A percentile compares a stretch with the other conserved stretches of the same genome.
phyloP scores from a whole-genome alignment of 306 rosid genomes.

The Inga laurina region DNA sequence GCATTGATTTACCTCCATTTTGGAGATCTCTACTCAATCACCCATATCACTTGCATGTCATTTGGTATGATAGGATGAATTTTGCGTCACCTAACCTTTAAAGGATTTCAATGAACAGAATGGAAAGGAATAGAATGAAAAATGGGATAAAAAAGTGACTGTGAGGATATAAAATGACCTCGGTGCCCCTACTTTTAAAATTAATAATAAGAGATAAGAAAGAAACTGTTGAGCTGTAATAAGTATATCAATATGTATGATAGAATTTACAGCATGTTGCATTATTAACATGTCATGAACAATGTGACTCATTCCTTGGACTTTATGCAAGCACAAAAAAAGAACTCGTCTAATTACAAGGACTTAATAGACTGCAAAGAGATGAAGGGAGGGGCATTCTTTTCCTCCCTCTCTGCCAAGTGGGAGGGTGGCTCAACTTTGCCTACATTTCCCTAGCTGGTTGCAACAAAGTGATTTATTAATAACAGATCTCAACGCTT shows the following conservation, averaged over 20 bases:
- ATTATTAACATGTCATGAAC: background rate
- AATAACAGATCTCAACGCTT: background rate
- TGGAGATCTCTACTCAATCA: background rate
- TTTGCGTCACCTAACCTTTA: background rate
- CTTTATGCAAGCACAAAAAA: background rate
- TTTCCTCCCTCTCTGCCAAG: background rate
- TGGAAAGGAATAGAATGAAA: background rate
- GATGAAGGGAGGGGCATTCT: background rate
- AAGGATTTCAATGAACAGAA: background rate
- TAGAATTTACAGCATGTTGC: background rate
- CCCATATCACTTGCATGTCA: background rate
- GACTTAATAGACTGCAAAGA: background rate
- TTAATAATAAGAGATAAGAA: background rate
- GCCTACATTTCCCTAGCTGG: constrained; percentile 3
- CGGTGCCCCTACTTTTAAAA: background rate
- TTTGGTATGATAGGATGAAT: background rate
- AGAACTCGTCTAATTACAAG: background rate
- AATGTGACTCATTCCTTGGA: background rate
- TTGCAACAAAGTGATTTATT: background rate
- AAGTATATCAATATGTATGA: background rate
- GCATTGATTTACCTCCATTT: background rate
- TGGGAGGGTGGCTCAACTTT: background rate
- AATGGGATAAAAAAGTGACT: background rate
- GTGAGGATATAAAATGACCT: background rate
- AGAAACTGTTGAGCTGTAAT: background rate